Evolutionary conservation across 805 yeast genomes (phyloP).

Genomic region (Hanseniaspora vineae): DNA sequence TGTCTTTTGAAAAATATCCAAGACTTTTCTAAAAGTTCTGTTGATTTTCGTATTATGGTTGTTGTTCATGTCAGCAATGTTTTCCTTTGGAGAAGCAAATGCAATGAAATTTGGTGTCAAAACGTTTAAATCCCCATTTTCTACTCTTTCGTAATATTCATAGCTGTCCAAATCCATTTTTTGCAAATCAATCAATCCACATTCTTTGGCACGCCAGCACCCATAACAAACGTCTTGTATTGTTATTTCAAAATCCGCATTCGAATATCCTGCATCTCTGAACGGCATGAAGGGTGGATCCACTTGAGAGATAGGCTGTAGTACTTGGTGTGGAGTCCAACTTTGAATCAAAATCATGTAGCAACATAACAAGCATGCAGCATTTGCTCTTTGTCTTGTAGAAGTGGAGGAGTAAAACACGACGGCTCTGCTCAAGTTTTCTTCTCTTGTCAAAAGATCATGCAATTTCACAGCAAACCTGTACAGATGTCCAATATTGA

Average conservation of each 20-base stretch:
- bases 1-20: constrained; percentile 58
- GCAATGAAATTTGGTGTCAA: constrained; percentile 91
- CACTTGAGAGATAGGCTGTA: constrained; percentile 85
- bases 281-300: constrained; percentile 91
- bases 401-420: constrained; percentile 80
- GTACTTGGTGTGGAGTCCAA: constrained; percentile 97
- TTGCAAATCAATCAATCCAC: constrained; percentile 77
- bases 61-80: constrained; percentile 14
- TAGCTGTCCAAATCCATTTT: constrained; percentile 84
- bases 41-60: constrained; percentile 29
- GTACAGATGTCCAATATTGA: constrained; percentile 85
- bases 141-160: constrained; percentile 89
- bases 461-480: constrained; percentile 92
- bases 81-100: constrained; percentile 91
- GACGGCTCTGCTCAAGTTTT: constrained; percentile 76
- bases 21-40: constrained; percentile 70
- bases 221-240: constrained; percentile 95
- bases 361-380: constrained; percentile 88
- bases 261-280: constrained; percentile 94
- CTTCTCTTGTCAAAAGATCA: constrained; percentile 75
- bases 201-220: constrained; percentile 93
- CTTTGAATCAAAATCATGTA: constrained; percentile 91
- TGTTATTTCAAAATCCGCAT: constrained; percentile 85
- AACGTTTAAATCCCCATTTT: constrained; percentile 91
- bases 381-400: constrained; percentile 75